These are phyloP conservation scores for Pseudogymnoascus sp. DNA, from an alignment of 2,329 filamentous ascomycete species.

Conservation along the genomic window DNA sequence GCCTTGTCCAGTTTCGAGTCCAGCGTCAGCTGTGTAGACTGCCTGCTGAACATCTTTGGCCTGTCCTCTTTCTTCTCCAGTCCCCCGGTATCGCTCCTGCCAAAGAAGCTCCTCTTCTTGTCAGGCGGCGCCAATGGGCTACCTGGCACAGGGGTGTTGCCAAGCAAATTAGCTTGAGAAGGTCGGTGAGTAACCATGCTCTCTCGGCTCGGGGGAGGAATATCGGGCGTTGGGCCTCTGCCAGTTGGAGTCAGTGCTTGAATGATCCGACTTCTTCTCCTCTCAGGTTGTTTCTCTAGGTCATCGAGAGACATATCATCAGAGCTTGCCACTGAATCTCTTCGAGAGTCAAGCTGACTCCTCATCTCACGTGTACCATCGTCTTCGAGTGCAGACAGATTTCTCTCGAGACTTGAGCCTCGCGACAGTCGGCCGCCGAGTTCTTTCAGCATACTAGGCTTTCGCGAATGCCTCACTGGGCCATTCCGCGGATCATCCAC, in stretches of 20 bases:
- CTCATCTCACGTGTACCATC: neutral
- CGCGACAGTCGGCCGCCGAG: constrained; percentile 36
- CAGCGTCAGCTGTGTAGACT: constrained; percentile 5
- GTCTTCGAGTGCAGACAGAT: neutral
- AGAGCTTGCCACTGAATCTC: neutral
- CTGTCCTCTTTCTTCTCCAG: constrained; percentile 14
- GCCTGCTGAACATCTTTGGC: constrained; percentile 21
- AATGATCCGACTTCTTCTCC: neutral
- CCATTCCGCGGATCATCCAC: constrained; percentile 31
- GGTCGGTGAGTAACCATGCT: constrained; percentile 24
- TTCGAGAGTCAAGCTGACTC: neutral
- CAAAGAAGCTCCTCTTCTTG: constrained; percentile 34
- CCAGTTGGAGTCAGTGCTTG: constrained; percentile 18
- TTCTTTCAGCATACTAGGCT: constrained; percentile 43
- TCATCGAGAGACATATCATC: neutral
- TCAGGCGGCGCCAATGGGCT: constrained; percentile 23
- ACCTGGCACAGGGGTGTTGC: constrained; percentile 11
- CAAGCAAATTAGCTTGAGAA: constrained; percentile 23
- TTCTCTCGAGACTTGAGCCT: constrained; percentile 19
- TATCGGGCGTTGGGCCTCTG: constrained; percentile 17
- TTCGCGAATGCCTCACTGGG: constrained; percentile 13
- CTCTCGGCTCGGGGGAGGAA: constrained; percentile 26
- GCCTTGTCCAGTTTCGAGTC: constrained; percentile 12
- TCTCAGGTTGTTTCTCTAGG: neutral
- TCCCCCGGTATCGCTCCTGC: constrained; percentile 13